Evolutionary conservation across 179 eudicot genomes (phyloP), one percentile per base, ranked within the genome.

Genomic region (Beta macrorhiza): DNA sequence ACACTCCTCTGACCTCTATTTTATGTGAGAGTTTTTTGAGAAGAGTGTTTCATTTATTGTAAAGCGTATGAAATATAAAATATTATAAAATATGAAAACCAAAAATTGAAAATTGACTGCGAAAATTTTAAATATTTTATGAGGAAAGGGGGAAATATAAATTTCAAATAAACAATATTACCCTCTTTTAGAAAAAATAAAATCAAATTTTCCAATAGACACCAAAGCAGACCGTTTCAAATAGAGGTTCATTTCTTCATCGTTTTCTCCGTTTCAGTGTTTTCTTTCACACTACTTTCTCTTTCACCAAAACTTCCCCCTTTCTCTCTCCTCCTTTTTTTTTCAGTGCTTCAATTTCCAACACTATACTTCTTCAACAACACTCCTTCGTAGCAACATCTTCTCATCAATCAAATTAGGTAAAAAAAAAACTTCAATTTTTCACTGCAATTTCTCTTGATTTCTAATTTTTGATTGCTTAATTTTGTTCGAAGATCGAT

Each of bases 231-330:
- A 67, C 85, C 85, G 85, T 80, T 82, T 77, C 84, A 86, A 80
- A 80, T 71, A 80, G 25, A 29, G 64, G 77, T 62, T 78, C 64
- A 77, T 75, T 82, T 77, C 44, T 47, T 80, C 86, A 47, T 80
- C 82, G 79, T 77, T 68, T 80, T 80, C 84, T 78, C 84, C 88
- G 82, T 78, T 83, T 75, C 81, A 70, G 67, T 77, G 59, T 45
- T 29, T 37, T 37, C 42, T 37, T 47, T 67, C 77, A n/a, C 44
- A 57, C 44, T 62, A 29, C 42, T 37, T 71, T 70, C 52, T 75
- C 80, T 61, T 47, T 79, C 5, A 70, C 59, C 51, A 42, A 75
- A 77, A 49, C 22, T n/a, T 42, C 55, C 53, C 65, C 3, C 64
- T 29, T 25, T 65, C 68, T 57, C 52, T 70, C 74, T 64, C 44